Evolutionary conservation across 1,284 basidiomycete genomes (phyloP).

Genomic region (Pascua guehoae): DNA sequence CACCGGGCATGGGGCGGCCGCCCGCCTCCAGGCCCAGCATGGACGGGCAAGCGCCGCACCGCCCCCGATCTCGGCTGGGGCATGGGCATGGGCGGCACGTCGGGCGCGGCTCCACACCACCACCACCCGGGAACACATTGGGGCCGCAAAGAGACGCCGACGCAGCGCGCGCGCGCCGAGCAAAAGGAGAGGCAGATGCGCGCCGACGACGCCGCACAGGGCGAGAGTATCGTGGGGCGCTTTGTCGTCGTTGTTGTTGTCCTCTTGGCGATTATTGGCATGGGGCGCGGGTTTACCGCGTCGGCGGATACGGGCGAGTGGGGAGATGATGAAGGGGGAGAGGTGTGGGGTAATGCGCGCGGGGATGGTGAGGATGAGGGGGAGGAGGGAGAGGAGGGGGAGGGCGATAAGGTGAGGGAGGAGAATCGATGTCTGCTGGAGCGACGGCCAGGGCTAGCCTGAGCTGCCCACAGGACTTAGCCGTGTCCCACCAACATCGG

Average conservation of each 20-base stretch:
- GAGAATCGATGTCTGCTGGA: too few species aligned
- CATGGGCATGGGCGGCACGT: constrained; percentile 15
- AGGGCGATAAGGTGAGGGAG: too few species aligned
- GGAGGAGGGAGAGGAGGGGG: too few species aligned
- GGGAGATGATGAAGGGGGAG: constrained; percentile 2
- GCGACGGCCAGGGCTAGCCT: too few species aligned
- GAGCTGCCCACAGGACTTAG: too few species aligned
- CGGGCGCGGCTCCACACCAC: too few species aligned
- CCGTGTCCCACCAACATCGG: too few species aligned
- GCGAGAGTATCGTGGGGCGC: constrained; percentile 28
- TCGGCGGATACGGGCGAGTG: constrained; percentile 19
- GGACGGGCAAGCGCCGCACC: constrained; percentile 1
- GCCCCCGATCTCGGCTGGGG: constrained; percentile 12
- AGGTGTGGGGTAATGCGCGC: background rate
- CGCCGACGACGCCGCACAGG: constrained; percentile 20
- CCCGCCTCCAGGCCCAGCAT: constrained; percentile 10
- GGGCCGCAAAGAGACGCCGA: constrained; percentile 5
- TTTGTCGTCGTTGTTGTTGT: constrained; percentile 30
- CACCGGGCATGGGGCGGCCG: constrained; percentile 7
- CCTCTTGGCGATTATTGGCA: constrained; percentile 25
- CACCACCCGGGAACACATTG: too few species aligned
- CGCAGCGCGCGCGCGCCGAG: background rate
- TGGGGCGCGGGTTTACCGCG: constrained; percentile 38
- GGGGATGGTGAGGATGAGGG: background rate
- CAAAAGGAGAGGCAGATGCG: constrained; percentile 4